Evolutionary conservation across 2,329 filamentous ascomycete genomes (phyloP).

Genomic region (Aspergillus jensenii): DNA sequence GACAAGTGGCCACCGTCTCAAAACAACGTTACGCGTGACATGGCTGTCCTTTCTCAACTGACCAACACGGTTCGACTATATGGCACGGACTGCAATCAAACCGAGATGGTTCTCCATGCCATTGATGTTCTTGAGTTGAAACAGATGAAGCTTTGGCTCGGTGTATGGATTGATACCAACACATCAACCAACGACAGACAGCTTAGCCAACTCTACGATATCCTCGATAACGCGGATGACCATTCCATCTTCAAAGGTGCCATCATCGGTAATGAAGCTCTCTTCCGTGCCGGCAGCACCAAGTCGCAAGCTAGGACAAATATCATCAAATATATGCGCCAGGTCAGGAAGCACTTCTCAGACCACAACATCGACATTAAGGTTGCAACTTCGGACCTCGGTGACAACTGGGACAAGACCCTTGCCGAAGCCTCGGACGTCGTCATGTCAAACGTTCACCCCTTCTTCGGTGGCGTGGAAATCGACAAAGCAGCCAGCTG

Average conservation of each 20-base stretch:
- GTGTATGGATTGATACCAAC: constrained; percentile 88
- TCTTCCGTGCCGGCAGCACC: constrained; percentile 50
- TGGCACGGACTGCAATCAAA: constrained; percentile 97
- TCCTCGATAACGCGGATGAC: constrained; percentile 60
- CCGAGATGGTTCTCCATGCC: constrained; percentile 84
- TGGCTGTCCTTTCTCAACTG: constrained; percentile 85
- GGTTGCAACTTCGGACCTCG: constrained; percentile 84
- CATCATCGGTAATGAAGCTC: constrained; percentile 64
- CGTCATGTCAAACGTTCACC: constrained; percentile 96
- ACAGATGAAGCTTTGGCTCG: constrained; percentile 87
- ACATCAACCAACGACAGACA: constrained; percentile 80
- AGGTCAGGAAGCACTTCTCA: constrained; percentile 72
- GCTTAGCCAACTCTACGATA: constrained; percentile 77
- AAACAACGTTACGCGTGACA: constrained; percentile 89
- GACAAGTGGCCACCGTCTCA: constrained; percentile 75
- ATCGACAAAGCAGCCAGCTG: constrained; percentile 69
- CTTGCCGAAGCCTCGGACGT: constrained; percentile 74
- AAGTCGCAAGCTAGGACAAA: constrained; percentile 65
- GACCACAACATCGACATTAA: constrained; percentile 66
- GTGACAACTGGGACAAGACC: constrained; percentile 75
- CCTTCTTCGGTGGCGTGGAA: constrained; percentile 83
- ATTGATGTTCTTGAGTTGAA: constrained; percentile 70
- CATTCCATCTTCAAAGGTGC: constrained; percentile 58
- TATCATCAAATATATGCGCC: constrained; percentile 64
- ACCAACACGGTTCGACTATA: constrained; percentile 87